phyloP scores from a whole-genome alignment of 306 rosid genomes.

The Vigna unguiculata region DNA sequence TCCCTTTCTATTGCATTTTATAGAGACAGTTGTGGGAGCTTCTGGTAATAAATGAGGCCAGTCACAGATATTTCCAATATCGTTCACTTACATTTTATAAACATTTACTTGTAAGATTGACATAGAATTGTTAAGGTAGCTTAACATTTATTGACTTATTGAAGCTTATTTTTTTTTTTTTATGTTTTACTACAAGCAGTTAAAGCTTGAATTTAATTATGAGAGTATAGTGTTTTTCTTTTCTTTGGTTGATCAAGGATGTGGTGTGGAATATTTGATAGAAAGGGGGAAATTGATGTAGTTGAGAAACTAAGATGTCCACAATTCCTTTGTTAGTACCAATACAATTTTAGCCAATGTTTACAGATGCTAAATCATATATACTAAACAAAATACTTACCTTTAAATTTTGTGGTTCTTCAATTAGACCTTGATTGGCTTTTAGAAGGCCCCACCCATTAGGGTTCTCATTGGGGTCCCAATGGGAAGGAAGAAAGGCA shows the following conservation, averaged over 20 bases:
- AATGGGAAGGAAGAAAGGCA: background rate
- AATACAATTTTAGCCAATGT: background rate
- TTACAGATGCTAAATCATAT: background rate
- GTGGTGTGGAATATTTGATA: background rate
- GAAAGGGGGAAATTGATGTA: background rate
- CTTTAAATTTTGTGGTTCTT: background rate
- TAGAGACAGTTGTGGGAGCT: background rate
- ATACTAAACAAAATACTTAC: background rate
- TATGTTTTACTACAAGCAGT: background rate
- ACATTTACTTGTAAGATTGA: background rate
- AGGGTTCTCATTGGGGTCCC: background rate
- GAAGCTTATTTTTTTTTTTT: background rate
- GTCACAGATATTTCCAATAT: background rate
- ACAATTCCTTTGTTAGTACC: background rate
- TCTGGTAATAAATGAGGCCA: background rate
- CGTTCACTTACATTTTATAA: background rate
- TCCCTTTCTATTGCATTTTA: slow-evolving; percentile 7
- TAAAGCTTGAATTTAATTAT: slow-evolving; percentile 9
- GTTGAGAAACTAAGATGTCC: slow-evolving; percentile 5
- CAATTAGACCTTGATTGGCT: background rate
- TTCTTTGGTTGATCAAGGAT: slow-evolving; percentile 24
- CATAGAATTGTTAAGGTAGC: background rate
- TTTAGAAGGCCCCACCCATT: background rate
- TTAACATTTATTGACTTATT: background rate
- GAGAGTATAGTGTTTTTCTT: background rate